Evolutionary conservation across 768 basidiomycete genomes (phyloP), one percentile per base, ranked within the genome.

Genomic region (Phlegmacium glaucopus): DNA sequence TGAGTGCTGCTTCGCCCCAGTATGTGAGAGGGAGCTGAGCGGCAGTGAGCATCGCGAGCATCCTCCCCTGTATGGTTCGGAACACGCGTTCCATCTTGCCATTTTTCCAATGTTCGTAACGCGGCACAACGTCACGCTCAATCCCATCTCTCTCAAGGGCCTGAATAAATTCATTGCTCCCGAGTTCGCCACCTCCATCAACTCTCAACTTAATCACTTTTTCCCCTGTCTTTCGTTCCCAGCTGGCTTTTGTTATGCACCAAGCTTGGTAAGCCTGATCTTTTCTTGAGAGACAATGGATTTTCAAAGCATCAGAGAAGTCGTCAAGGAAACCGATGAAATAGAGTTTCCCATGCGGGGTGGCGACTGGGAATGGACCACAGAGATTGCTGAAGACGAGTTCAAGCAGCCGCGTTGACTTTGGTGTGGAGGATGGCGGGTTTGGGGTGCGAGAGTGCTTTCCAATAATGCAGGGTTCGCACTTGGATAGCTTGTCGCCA

Each of bases 61-160:
- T 43, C 3, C 26, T 17, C 1, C 27, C 39, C 16, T 52, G 49
- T 2, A 54, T 4, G 25, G 47, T 54, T 6, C 53, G 50, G 15
- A 54, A 11, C 12, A 47, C 11, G 3, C 15, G 32, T 29, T 56
- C 55, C 6, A 42, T 39, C 35, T 51, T 47, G 1, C 56, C 53
- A 16, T 57, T 57, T 37, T 52, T 49, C 50, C 39, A 48, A 26
- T 57, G 53, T 18, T 51, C 50, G 18, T 54, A 54, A 0, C n/a
- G 29, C 3, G 53, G 42, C 4, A 38, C 36, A 3, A 47, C 43
- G 4, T 54, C 48, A 5, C 13, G 11, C 13, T 47, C 42, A 0
- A 57, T 52, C 4, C 56, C 53, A 12, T 48, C 9, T 1, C 4
- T 30, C 13, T 27, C 22, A 5, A 55, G 22, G 3, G 25, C 15